These are phyloP conservation scores for Alternaria triticimaculans DNA, from an alignment of 2,329 filamentous ascomycete genomes.

Conservation along the genomic window DNA sequence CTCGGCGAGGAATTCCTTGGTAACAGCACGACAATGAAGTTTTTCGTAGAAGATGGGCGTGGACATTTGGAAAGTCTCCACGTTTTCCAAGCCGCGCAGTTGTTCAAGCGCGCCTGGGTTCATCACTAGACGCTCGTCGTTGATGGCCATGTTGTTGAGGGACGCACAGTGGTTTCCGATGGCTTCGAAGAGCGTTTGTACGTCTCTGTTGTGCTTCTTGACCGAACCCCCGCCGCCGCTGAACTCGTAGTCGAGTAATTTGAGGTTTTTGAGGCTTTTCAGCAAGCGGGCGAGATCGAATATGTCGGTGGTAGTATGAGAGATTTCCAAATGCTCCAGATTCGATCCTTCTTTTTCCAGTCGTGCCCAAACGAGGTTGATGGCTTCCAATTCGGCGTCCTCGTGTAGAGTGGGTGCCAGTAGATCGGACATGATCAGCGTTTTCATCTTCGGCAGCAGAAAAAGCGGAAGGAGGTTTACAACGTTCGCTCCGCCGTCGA, in stretches of 20 bases:
- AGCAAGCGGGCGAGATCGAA: neutral
- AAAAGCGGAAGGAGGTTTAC: constrained; percentile 4
- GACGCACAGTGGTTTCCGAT: neutral
- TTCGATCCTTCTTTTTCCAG: constrained; percentile 2
- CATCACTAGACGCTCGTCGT: neutral
- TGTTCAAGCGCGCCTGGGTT: neutral
- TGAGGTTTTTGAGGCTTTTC: neutral
- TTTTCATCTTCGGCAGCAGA: constrained; percentile 2
- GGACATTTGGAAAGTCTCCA: neutral
- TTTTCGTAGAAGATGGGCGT: neutral
- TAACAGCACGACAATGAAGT: neutral
- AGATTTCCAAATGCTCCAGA: constrained; percentile 2
- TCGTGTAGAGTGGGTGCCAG: neutral
- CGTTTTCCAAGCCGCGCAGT: neutral
- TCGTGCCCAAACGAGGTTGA: neutral
- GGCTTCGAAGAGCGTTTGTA: neutral
- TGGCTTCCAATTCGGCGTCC: neutral
- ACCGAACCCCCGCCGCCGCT: neutral
- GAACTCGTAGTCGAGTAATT: neutral
- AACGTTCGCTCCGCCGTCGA: neutral
- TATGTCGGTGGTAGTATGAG: neutral
- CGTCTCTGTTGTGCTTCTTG: neutral
- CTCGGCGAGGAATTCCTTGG: neutral
- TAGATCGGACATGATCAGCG: neutral
- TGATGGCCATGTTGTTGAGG: neutral